Conservation (phyloP, 495 filamentous ascomycete genomes). For the Friedmanniomyces endolithicus region DNA sequence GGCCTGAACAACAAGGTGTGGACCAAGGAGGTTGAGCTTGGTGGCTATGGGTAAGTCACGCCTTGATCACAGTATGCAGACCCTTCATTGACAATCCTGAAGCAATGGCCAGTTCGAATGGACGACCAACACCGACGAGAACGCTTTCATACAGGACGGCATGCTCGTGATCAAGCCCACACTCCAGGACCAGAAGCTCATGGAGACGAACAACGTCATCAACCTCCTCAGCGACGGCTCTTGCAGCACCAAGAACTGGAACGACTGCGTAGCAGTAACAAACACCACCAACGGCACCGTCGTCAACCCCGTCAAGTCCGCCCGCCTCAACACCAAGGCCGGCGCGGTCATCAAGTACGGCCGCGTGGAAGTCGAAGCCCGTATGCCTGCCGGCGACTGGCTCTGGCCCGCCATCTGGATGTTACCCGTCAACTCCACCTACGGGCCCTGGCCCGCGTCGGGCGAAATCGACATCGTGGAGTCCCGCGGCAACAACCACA, state of each 20-base stretch:
- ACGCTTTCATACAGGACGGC: slow-evolving; percentile 58
- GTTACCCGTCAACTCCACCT: slow-evolving; percentile 60
- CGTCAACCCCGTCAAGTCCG: slow-evolving; percentile 67
- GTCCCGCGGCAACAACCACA: slow-evolving; percentile 66
- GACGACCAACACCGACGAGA: slow-evolving; percentile 57
- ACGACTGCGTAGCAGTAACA: slow-evolving; percentile 50
- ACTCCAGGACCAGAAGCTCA: slow-evolving; percentile 51
- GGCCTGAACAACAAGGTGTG: slow-evolving; percentile 45
- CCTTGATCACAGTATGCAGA: not conserved
- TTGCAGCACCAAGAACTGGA: slow-evolving; percentile 46
- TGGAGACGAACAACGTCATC: slow-evolving; percentile 50
- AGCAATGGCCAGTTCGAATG: slow-evolving; percentile 74
- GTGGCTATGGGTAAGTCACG: slow-evolving; percentile 62
- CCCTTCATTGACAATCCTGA: slow-evolving; percentile 10
- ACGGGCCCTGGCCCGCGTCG: slow-evolving; percentile 65
- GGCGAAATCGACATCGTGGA: slow-evolving; percentile 84
- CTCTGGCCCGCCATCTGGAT: slow-evolving; percentile 90
- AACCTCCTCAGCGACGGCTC: slow-evolving; percentile 51
- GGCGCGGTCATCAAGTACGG: slow-evolving; percentile 66
- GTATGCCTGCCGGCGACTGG: slow-evolving; percentile 67
- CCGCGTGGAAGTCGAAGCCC: slow-evolving; percentile 65
- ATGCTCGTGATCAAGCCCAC: slow-evolving; percentile 65
- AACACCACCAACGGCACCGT: slow-evolving; percentile 61
- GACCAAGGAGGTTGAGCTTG: slow-evolving; percentile 66
- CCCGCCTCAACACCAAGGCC: slow-evolving; percentile 58